These are phyloP conservation scores for Cyberlindnera misumaiensis DNA, from an alignment of 805 yeast species.

Conservation along the genomic window DNA sequence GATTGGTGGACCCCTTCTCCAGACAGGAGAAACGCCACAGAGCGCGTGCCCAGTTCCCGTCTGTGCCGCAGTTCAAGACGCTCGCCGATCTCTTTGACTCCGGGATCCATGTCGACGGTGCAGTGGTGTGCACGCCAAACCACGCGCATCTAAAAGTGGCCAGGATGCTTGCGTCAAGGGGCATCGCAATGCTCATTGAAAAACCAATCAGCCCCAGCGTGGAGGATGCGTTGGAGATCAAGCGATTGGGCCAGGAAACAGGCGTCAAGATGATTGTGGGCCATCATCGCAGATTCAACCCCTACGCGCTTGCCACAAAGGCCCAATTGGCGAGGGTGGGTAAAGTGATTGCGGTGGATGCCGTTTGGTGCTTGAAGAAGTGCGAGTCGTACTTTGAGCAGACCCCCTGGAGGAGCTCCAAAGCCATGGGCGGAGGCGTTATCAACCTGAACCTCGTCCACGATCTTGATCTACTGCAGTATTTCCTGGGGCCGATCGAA, in stretches of 20 bases:
- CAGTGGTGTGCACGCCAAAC: constrained; percentile 18
- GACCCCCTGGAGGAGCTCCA: constrained; percentile 13
- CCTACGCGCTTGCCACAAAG: constrained; percentile 14
- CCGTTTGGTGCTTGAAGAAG: constrained; percentile 15
- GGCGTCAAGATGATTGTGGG: constrained; percentile 10
- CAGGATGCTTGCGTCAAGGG: constrained; percentile 3
- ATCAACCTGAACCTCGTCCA: constrained; percentile 15
- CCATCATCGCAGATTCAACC: constrained; percentile 16
- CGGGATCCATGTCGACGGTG: constrained; percentile 10
- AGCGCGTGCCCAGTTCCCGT: constrained; percentile 7
- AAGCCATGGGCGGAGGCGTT: constrained; percentile 15
- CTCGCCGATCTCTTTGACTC: constrained; percentile 4
- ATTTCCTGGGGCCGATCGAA: constrained; percentile 13
- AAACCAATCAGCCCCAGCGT: constrained; percentile 15
- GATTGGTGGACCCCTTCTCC: constrained; percentile 12
- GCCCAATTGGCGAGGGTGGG: constrained; percentile 8
- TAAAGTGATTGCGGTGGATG: constrained; percentile 13
- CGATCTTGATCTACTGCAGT: constrained; percentile 15
- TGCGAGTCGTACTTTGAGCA: constrained; percentile 13
- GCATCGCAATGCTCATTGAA: constrained; percentile 13
- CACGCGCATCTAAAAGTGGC: constrained; percentile 12
- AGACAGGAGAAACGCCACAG: constrained; percentile 3
- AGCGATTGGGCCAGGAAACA: constrained; percentile 4
- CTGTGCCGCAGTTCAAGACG: constrained; percentile 6
- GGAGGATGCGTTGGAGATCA: constrained; percentile 9